These are phyloP conservation scores for Cladosporium halotolerans DNA, from an alignment of 2,329 filamentous ascomycete species.

Conservation along the genomic window DNA sequence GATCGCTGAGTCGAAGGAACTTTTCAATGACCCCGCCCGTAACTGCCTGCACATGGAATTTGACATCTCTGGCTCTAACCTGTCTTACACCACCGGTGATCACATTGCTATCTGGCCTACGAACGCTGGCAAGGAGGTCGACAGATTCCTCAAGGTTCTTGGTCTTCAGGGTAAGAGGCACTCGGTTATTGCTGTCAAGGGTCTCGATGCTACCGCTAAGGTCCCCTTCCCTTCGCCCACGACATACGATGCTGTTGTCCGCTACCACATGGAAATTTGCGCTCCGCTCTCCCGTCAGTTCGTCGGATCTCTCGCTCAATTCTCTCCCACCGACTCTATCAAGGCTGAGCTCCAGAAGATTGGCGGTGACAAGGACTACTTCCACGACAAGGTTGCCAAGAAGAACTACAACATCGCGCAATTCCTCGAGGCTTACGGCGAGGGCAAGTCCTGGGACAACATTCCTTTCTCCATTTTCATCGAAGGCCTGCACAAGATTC, in stretches of 20 bases:
- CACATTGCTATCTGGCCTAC: conserved; percentile 97
- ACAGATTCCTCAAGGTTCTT: conserved; percentile 76
- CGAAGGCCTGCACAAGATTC: conserved; percentile 87
- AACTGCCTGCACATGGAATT: conserved; percentile 98
- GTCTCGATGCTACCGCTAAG: conserved; percentile 89
- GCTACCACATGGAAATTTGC: conserved; percentile 96
- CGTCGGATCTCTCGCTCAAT: conserved; percentile 76
- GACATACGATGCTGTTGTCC: conserved; percentile 85
- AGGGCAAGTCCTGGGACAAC: conserved; percentile 69
- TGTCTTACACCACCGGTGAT: conserved; percentile 92
- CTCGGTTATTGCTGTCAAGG: conserved; percentile 79
- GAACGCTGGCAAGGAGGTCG: conserved; percentile 86
- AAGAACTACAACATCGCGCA: conserved; percentile 87
- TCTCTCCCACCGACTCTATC: conserved; percentile 75
- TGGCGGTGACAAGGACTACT: conserved; percentile 90
- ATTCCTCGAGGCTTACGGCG: conserved; percentile 66
- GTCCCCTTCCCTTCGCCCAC: conserved; percentile 96
- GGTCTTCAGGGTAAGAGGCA: conserved; percentile 71
- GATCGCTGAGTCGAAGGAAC: conserved; percentile 80
- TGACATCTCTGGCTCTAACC: conserved; percentile 79
- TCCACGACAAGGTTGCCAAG: conserved; percentile 74
- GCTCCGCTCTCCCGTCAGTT: conserved; percentile 96
- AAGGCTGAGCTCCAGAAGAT: conserved; percentile 86
- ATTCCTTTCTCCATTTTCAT: conserved; percentile 93
- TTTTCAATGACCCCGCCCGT: conserved; percentile 82